Base-by-base conservation (phyloP, 2,329 filamentous ascomycete genomes). In the Colletotrichum chlorophyti region DNA sequence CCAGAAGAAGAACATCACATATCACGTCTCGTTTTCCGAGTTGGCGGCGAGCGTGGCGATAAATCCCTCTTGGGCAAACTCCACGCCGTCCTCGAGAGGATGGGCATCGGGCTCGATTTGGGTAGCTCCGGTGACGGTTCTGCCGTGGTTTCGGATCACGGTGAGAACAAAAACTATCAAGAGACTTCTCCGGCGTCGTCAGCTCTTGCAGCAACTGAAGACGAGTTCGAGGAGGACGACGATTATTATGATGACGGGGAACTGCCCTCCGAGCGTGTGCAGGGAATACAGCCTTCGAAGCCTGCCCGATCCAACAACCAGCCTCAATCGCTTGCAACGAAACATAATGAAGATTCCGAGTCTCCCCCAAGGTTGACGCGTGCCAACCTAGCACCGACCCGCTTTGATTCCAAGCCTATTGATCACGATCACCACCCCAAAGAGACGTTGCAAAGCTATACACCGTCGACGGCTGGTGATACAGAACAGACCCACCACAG, bases 21-120 rank as follows among this genome's bases (percentile, higher is more conserved):
- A 67, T 87, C 92, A 63, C 85, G 89, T 62, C 87, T 96, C 66
- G 76, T 97, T 53, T 91, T 95, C 70, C 88, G 88, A 66, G 86
- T 97, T 69, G 90, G 91, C 49, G 87, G 86, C 60, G 82, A 85
- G 66, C 80, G 81, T 55, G 82, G 83, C 42, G 73, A 82, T 42
- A 76, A 75, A 29, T 81, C 81, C 5, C 78, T 96, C 24, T 80
- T 85, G 62, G 84, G 89, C 57, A 90, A 89, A 65, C 93, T 95
- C 66, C 83, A 87, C 70, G 78, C 82, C 55, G 80, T 91, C 58
- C 79, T 96, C 63, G 78, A 76, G 14, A 81, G 84, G 46, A 86
- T 92, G 81, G 87, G 88, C 19, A 92, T 94, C 62, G 81, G 86
- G 37, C 79, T 95, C 51, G 87, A 91, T 61, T 83, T 88, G 54